Conservation (phyloP, 2,329 filamentous ascomycete species). For the Aspergillus sclerotialis region DNA sequence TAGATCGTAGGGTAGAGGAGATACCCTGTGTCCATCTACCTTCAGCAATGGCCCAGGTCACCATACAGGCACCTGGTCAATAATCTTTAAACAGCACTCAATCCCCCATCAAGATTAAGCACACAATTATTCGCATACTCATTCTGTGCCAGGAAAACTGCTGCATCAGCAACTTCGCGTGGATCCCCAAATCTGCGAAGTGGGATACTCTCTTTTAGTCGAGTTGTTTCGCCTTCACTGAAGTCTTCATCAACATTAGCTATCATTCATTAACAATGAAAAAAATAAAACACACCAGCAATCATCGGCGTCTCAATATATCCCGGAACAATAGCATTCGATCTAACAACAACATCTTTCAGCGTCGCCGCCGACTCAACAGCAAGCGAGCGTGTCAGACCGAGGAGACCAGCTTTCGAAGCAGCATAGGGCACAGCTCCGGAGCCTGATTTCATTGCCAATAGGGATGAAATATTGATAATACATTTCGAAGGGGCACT, state of each 20-base stretch:
- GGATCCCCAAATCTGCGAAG: conserved; percentile 58
- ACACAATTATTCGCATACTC: conserved; percentile 81
- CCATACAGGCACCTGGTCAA: too few species aligned
- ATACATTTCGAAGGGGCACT: conserved; percentile 58
- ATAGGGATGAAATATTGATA: conserved; percentile 72
- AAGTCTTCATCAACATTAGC: conserved; percentile 32
- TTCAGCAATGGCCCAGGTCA: too few species aligned
- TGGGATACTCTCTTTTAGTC: conserved; percentile 50
- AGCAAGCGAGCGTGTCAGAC: conserved; percentile 38
- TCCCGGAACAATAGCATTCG: conserved; percentile 75
- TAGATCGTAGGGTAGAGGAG: too few species aligned
- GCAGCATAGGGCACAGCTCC: conserved; percentile 71
- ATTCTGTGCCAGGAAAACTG: conserved; percentile 68
- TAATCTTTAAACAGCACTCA: conserved; percentile 59
- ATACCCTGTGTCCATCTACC: too few species aligned
- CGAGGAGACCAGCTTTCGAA: conserved; percentile 72
- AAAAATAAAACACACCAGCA: conserved; percentile 47
- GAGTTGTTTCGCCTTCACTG: conserved; percentile 23
- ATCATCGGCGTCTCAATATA: conserved; percentile 82
- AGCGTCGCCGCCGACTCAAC: conserved; percentile 36
- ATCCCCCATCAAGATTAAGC: conserved; percentile 76
- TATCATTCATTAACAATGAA: not conserved
- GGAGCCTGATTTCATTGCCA: conserved; percentile 61
- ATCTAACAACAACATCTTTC: conserved; percentile 61
- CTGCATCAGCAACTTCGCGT: conserved; percentile 74